Conservation (phyloP, 169 alveolate genomes). For the Cryptosporidium meleagridis region DNA sequence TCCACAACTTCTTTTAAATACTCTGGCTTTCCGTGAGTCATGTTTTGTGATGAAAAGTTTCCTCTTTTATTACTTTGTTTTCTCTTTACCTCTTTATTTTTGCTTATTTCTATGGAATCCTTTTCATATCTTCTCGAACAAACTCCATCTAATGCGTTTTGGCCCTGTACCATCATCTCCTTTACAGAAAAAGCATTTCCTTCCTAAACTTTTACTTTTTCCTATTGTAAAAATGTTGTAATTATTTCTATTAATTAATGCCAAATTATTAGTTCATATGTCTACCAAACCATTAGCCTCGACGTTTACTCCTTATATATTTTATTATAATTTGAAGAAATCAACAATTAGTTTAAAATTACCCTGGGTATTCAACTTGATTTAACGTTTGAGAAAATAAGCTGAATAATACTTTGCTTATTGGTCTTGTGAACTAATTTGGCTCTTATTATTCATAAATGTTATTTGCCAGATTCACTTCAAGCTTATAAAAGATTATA, state of each 20-base stretch:
- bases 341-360: background rate
- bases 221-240: background rate
- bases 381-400: no score
- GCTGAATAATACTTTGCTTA: background rate
- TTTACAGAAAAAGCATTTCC: background rate
- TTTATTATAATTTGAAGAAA: no score
- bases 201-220: background rate
- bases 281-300: background rate
- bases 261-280: background rate
- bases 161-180: background rate
- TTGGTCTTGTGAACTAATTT: background rate
- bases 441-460: background rate
- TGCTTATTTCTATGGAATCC: background rate
- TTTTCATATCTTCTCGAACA: conserved; percentile 1
- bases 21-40: background rate
- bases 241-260: no score
- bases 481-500: background rate
- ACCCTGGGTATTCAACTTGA: background rate
- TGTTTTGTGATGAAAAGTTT: background rate
- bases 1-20: background rate
- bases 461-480: background rate
- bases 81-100: background rate
- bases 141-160: background rate
- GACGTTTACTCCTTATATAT: no score
- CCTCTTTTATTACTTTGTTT: background rate